Evolutionary conservation across 2,329 filamentous ascomycete genomes (phyloP).

Genomic region (Colletotrichum musicola): DNA sequence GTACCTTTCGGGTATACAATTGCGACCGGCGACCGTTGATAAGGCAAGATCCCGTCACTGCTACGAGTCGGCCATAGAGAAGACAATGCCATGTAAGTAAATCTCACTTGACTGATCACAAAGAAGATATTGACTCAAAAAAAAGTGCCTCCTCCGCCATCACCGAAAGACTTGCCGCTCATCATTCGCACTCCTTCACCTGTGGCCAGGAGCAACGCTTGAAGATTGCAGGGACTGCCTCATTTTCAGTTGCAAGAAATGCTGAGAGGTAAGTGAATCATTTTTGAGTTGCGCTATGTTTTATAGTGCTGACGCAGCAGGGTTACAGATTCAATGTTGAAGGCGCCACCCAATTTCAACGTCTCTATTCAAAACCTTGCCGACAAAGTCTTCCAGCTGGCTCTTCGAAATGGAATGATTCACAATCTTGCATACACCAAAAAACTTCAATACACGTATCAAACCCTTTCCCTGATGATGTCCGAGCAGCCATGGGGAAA

Average conservation of each 20-base stretch:
- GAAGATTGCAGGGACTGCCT: neutral
- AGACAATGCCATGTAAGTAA: neutral
- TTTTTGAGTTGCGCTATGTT: too few relatives aligned
- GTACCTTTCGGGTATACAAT: conserved; percentile 1
- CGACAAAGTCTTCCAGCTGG: too few relatives aligned
- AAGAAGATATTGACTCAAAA: neutral
- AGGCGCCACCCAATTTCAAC: too few relatives aligned
- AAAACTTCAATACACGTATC: neutral
- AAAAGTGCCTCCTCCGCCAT: neutral
- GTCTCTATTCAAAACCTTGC: too few relatives aligned
- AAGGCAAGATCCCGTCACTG: conserved; percentile 5
- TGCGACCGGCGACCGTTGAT: rapidly evolving
- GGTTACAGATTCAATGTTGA: too few relatives aligned
- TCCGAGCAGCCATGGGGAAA: neutral
- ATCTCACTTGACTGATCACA: neutral
- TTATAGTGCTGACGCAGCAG: too few relatives aligned
- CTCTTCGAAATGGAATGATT: neutral
- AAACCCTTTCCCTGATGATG: neutral
- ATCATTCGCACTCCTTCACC: conserved; percentile 5
- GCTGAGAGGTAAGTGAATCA: neutral
- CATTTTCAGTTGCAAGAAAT: neutral
- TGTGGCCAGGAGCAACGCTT: neutral
- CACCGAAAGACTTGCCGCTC: neutral
- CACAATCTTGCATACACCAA: neutral
- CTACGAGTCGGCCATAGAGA: neutral